phyloP scores from a whole-genome alignment of 306 rosid genomes.

The Corylus avellana region DNA sequence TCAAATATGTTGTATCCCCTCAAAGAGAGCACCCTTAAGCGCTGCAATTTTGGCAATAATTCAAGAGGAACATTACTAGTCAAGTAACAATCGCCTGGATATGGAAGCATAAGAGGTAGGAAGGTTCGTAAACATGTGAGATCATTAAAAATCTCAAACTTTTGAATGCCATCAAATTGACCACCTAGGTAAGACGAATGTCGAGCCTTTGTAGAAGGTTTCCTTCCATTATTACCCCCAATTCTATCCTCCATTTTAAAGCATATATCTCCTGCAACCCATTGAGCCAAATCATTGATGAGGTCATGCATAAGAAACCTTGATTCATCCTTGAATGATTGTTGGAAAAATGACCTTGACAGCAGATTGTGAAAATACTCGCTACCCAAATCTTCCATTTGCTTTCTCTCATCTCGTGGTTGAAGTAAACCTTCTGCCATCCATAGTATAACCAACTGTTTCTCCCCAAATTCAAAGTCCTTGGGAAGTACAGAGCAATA shows the following conservation, averaged over 20 bases:
- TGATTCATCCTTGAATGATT: background rate
- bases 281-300: slow-evolving; percentile 1
- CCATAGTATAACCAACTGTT: background rate
- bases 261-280: too few species aligned
- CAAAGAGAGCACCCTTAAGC: background rate
- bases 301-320: background rate
- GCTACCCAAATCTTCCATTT: background rate
- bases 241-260: rapidly evolving
- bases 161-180: too few species aligned
- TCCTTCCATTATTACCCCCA: too few species aligned
- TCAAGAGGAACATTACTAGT: background rate
- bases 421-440: background rate
- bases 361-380: background rate
- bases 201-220: background rate
- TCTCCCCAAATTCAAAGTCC: background rate
- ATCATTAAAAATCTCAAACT: background rate
- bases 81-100: too few species aligned
- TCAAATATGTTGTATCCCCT: background rate
- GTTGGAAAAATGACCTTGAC: background rate
- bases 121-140: slow-evolving; percentile 61
- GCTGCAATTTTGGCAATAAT: background rate
- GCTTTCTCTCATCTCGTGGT: too few species aligned
- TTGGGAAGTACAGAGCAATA: slow-evolving; percentile 17
- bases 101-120: background rate
- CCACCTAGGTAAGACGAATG: background rate